These are phyloP conservation scores for Nectriaceae sp. DNA, from an alignment of 2,329 filamentous ascomycete species.

Conservation along the genomic window DNA sequence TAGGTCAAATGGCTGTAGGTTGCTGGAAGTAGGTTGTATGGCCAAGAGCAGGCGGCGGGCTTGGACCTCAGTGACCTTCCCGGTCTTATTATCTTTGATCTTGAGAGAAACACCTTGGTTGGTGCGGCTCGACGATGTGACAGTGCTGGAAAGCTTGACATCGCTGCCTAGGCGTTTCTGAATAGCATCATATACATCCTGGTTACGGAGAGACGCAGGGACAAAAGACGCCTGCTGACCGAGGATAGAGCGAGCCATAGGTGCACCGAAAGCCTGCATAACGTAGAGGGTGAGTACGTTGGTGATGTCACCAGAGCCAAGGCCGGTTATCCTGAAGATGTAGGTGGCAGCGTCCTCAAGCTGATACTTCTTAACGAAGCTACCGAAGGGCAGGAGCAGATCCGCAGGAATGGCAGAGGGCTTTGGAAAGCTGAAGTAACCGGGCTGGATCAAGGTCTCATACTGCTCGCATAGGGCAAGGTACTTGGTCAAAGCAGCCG, in stretches of 20 bases:
- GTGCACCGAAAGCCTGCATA: constrained; percentile 33
- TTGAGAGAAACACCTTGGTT: constrained; percentile 16
- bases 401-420: constrained; percentile 27
- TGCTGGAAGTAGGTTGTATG: constrained; percentile 22
- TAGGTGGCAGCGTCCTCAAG: constrained; percentile 40
- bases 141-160: constrained; percentile 36
- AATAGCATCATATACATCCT: constrained; percentile 40
- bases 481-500: constrained; percentile 13
- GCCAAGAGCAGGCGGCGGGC: constrained; percentile 27
- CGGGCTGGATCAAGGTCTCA: constrained; percentile 32
- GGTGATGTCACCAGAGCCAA: constrained; percentile 46
- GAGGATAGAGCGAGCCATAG: constrained; percentile 24
- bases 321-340: constrained; percentile 39
- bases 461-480: constrained; percentile 29
- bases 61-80: constrained; percentile 16
- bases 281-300: constrained; percentile 42
- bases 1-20: constrained; percentile 18
- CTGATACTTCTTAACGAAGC: constrained; percentile 48
- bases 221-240: constrained; percentile 16
- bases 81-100: constrained; percentile 4
- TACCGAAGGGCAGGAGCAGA: constrained; percentile 45
- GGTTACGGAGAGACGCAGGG: constrained; percentile 20
- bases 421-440: constrained; percentile 42
- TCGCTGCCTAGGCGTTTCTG: constrained; percentile 33
- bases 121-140: constrained; percentile 22